Base-by-base conservation (phyloP, 345 rosid genomes). In the Heritiera fomes region DNA sequence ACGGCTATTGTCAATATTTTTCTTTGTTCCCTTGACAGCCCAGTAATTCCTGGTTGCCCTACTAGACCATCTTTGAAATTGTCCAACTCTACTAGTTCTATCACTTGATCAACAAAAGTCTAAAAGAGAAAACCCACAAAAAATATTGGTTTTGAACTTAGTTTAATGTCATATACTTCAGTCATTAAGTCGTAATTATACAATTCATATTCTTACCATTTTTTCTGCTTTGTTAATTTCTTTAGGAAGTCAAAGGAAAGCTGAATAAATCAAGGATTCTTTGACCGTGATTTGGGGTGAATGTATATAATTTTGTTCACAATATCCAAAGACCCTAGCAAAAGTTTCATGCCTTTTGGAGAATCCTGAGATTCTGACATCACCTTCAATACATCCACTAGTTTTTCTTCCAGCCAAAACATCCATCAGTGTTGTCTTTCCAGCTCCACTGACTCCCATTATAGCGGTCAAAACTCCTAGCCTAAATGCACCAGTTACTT, bases 401-500 rank as follows among this genome's bases (percentile, higher is more conserved):
- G 96, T 92, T 78, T 93, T 95, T 80, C 98, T 82, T 79, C 98
- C 98, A 0, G 97, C 94, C 55, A 95, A 83, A 88, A 93, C 98
- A 89, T 95, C 98, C 98, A 95, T 93, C 86, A 95, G 75, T 13
- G 98, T 93, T 0, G 97, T 95, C 89, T 95, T 95, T 79, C 98
- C 99, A 11, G 98, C 99, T 81, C 98, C 98, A 80, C 97, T 92
- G 30, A 93, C 97, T 73, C 98, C 99, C 97, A 95, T 95, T 41
- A 95, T 79, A 71, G 99, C 98, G 45, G 98, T 91, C 75, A 95
- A 87, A 20, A 95, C 89, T 79, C 96, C 97, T 20, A 97, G 99
- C 84, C 94, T 91, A 83, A 95, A 95, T 68, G 89, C 90, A 18
- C 98, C 87, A 7, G 98, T 92, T 73, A 91, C 94, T 83, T 84